These are phyloP conservation scores for Diplocarpon rosae DNA, from an alignment of 2,329 filamentous ascomycete species.

Conservation along the genomic window DNA sequence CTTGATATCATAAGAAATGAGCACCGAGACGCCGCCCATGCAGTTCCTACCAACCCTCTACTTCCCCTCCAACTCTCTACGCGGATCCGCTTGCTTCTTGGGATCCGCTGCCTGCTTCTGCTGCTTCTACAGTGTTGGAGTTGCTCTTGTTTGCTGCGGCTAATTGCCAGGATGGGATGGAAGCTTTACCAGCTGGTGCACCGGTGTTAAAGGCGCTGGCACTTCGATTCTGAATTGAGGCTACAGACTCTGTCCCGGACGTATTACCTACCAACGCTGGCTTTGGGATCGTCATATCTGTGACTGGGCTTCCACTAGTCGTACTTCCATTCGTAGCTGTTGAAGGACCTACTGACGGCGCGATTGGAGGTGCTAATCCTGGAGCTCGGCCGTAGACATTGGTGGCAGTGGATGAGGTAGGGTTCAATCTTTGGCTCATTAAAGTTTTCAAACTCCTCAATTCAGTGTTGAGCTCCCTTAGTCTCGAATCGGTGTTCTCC, in stretches of 20 bases:
- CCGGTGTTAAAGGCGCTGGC: slow-evolving; percentile 39
- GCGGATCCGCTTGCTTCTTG: slow-evolving; percentile 14
- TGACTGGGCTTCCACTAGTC: slow-evolving; percentile 9
- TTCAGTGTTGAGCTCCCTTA: slow-evolving; percentile 79
- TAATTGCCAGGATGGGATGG: slow-evolving; percentile 74
- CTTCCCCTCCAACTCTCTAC: no score
- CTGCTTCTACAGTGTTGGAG: slow-evolving; percentile 13
- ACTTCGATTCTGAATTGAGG: slow-evolving; percentile 29
- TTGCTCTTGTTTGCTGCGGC: slow-evolving; percentile 47
- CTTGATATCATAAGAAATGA: no score
- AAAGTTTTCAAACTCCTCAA: slow-evolving; percentile 88
- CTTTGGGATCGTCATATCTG: slow-evolving; percentile 18
- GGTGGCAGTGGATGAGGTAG: slow-evolving; percentile 18
- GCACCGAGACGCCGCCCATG: slow-evolving; percentile 9
- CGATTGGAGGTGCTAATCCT: slow-evolving; percentile 5
- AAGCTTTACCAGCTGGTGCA: slow-evolving; percentile 44
- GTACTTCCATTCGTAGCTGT: slow-evolving; percentile 10
- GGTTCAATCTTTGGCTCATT: slow-evolving; percentile 52
- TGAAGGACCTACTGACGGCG: slow-evolving; percentile 3
- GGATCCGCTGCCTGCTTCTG: slow-evolving; percentile 13
- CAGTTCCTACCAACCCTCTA: slow-evolving; percentile 1
- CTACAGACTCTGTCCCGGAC: slow-evolving; percentile 23
- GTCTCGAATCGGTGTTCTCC: slow-evolving; percentile 65
- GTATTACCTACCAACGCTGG: slow-evolving; percentile 27
- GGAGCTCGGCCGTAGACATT: slow-evolving; percentile 22